phyloP scores from a whole-genome alignment of 2,329 filamentous ascomycete genomes.

The Calonectria ilicicola region DNA sequence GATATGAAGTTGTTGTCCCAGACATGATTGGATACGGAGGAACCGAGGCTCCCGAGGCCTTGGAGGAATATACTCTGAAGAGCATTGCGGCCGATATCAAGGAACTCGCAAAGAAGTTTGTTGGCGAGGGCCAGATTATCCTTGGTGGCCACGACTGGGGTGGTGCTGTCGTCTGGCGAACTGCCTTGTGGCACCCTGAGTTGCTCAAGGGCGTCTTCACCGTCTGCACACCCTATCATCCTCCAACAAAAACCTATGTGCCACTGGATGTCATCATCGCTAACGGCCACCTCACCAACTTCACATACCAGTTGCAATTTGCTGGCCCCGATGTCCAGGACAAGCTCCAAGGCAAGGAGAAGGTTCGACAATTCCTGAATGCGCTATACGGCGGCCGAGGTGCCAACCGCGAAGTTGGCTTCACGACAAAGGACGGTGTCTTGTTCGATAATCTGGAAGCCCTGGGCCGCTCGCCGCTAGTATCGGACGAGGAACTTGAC shows the following conservation, averaged over 20 bases:
- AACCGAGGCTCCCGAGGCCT: constrained; percentile 75
- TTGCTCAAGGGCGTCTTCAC: constrained; percentile 81
- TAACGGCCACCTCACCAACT: constrained; percentile 70
- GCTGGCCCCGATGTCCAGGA: constrained; percentile 74
- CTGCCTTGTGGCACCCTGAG: constrained; percentile 78
- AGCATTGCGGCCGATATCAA: constrained; percentile 80
- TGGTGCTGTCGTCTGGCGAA: constrained; percentile 80
- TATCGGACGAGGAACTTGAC: constrained; percentile 78
- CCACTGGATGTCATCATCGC: constrained; percentile 71
- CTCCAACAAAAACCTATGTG: constrained; percentile 64
- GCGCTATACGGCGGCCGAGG: constrained; percentile 77
- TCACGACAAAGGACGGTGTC: constrained; percentile 72
- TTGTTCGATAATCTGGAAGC: constrained; percentile 71
- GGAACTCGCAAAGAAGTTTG: constrained; percentile 72
- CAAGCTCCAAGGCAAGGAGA: constrained; percentile 66
- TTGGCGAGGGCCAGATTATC: constrained; percentile 69
- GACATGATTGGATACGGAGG: constrained; percentile 90
- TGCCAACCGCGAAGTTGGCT: constrained; percentile 65
- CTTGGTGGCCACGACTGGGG: constrained; percentile 97
- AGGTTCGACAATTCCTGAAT: constrained; percentile 77
- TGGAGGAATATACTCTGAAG: constrained; percentile 77
- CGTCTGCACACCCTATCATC: constrained; percentile 81
- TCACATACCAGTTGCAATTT: constrained; percentile 88
- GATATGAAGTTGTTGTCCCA: constrained; percentile 83
- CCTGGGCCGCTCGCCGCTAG: constrained; percentile 67